Conservation (phyloP, 2,329 filamentous ascomycete species). For the Exophiala mesophila region DNA sequence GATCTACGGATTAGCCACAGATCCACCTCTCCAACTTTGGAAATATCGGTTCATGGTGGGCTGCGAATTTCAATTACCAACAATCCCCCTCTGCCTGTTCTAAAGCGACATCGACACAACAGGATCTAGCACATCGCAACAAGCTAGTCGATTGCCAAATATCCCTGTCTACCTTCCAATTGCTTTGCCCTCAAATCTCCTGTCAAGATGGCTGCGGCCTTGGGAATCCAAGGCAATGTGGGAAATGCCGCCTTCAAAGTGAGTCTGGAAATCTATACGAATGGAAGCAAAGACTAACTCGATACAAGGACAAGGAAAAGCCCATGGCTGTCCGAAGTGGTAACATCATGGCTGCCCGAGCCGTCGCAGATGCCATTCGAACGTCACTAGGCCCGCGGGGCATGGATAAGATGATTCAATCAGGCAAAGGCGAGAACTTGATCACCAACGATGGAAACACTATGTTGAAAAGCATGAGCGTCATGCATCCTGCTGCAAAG, state of each 20-base stretch:
- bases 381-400: constrained; percentile 93
- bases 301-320: constrained; percentile 80
- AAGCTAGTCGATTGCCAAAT: no score
- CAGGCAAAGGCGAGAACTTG: constrained; percentile 91
- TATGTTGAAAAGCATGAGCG: constrained; percentile 98
- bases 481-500: constrained; percentile 98
- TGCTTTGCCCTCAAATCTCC: constrained; percentile 14
- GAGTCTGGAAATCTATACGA: no score
- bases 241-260: constrained; percentile 66
- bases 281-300: constrained; percentile 30
- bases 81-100: no score
- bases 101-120: no score
- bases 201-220: constrained; percentile 47
- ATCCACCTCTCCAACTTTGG: neutral
- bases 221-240: constrained; percentile 43
- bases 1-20: neutral
- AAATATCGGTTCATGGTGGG: no score
- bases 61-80: no score
- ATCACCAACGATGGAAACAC: constrained; percentile 99
- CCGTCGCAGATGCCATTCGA: constrained; percentile 94
- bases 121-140: no score
- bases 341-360: constrained; percentile 97
- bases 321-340: constrained; percentile 91
- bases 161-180: constrained; percentile 1
- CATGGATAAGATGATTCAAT: constrained; percentile 99